Conservation (phyloP, 495 filamentous ascomycete genomes). For the Cryomyces minteri region DNA sequence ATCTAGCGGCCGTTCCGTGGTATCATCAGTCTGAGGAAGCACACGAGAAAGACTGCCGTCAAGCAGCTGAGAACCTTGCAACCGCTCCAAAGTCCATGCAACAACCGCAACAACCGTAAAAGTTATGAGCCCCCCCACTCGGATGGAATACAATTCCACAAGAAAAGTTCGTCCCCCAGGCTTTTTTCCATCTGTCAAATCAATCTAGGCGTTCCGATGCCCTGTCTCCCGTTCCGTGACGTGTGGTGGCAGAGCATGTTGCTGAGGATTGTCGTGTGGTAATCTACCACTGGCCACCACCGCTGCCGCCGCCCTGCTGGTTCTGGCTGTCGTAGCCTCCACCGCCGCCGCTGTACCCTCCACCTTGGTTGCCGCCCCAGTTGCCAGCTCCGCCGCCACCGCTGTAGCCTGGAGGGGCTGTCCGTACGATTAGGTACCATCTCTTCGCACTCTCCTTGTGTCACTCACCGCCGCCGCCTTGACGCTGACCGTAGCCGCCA, state of each 20-base stretch:
- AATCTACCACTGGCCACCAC: background rate
- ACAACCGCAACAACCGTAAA: background rate
- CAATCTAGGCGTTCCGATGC: background rate
- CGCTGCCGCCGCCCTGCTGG: background rate
- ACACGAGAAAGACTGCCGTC: too few relatives aligned
- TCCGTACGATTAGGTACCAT: background rate
- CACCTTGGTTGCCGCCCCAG: constrained; percentile 1
- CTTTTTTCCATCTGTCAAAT: background rate
- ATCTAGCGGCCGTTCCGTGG: too few relatives aligned
- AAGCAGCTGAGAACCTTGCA: too few relatives aligned
- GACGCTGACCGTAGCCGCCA: constrained; percentile 4
- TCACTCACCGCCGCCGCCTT: constrained; percentile 4
- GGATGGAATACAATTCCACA: background rate
- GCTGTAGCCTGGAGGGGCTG: background rate
- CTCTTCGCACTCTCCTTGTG: background rate
- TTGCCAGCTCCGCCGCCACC: background rate
- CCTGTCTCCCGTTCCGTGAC: background rate
- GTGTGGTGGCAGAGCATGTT: background rate
- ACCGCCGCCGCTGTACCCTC: background rate
- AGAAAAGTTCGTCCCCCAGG: background rate
- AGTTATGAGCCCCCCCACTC: background rate
- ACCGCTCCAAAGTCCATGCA: too few relatives aligned
- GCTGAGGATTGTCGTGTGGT: background rate
- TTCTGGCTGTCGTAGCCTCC: background rate
- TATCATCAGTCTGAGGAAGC: too few relatives aligned